Evolutionary conservation across 2,329 filamentous ascomycete genomes (phyloP).

Genomic region (Penicillium hesseltinei): DNA sequence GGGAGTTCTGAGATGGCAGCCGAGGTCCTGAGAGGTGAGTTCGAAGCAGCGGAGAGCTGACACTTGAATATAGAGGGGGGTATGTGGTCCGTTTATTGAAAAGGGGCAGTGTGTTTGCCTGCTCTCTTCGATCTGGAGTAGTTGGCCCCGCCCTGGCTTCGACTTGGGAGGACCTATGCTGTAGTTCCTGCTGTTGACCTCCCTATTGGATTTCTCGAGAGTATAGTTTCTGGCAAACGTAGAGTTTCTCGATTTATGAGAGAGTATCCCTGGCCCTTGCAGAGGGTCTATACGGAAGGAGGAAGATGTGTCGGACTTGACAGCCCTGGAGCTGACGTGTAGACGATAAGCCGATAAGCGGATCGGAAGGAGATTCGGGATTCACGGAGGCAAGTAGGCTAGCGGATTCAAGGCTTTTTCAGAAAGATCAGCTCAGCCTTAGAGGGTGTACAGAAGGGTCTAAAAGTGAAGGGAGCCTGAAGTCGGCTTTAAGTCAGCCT

Average conservation of each 20-base stretch:
- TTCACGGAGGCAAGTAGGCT: not conserved
- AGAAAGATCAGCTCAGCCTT: not conserved
- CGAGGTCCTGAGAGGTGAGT: constrained; percentile 23
- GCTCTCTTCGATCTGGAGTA: constrained; percentile 4
- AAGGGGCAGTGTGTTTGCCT: constrained; percentile 4
- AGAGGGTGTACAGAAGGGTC: not conserved
- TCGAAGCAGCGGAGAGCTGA: constrained; percentile 10
- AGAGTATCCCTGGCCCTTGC: not conserved
- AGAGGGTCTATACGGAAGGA: not conserved
- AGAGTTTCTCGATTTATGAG: not conserved
- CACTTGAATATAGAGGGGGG: not conserved
- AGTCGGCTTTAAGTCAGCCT: not conserved
- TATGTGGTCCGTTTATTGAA: constrained; percentile 7
- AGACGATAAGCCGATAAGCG: constrained; percentile 13
- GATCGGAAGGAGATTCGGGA: constrained; percentile 3
- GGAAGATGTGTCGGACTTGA: not conserved
- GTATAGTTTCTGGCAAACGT: not conserved
- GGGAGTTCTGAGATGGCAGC: constrained; percentile 1
- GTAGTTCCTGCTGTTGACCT: not conserved
- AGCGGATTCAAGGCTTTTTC: not conserved
- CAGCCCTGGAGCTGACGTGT: constrained; percentile 7
- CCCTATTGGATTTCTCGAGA: not conserved
- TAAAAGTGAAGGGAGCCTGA: not conserved
- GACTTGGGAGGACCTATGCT: not conserved
- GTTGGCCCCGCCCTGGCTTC: constrained; percentile 11